phyloP scores from a whole-genome alignment of 2,329 filamentous ascomycete species.

The Erysiphe pulchra region DNA sequence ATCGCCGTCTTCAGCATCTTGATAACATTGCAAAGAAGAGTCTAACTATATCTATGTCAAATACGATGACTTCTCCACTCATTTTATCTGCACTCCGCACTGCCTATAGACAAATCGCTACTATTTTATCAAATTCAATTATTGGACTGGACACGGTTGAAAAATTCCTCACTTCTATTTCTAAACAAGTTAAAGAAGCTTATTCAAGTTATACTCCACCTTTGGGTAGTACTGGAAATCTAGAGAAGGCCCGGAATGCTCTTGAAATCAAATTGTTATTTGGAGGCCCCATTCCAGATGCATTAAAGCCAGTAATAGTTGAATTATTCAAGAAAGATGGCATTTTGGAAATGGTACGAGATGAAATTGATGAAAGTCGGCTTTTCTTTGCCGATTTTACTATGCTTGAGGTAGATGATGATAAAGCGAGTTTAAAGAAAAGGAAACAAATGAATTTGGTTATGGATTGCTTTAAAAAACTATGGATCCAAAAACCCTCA shows the following conservation, averaged over 20 bases:
- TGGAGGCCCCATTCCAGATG: constrained; percentile 11
- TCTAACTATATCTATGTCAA: constrained; percentile 3
- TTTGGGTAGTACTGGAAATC: constrained; percentile 3
- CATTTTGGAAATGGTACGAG: constrained; percentile 7
- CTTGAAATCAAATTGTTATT: constrained; percentile 13
- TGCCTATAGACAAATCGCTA: constrained; percentile 12
- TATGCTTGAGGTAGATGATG: constrained; percentile 12
- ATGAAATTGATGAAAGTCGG: constrained; percentile 13
- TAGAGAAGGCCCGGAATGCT: constrained; percentile 8
- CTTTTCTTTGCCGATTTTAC: constrained; percentile 14
- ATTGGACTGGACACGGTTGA: constrained; percentile 12
- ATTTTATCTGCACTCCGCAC: constrained; percentile 8
- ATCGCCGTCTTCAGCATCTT: constrained; percentile 34
- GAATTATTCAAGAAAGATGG: constrained; percentile 9
- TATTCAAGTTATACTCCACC: constrained; percentile 7
- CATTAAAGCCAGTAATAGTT: constrained; percentile 12
- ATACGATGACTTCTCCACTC: constrained; percentile 1
- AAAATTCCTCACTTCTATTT: constrained; percentile 9
- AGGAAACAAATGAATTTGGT: constrained; percentile 5
- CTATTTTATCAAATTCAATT: constrained; percentile 9
- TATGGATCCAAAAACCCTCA: constrained; percentile 10
- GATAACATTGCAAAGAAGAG: constrained; percentile 16
- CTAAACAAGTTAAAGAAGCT: constrained; percentile 8
- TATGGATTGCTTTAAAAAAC: constrained; percentile 13
- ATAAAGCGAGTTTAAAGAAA: constrained; percentile 4